These are phyloP conservation scores for Pinus taeda DNA, from an alignment of 75 land plant species.

Conservation along the genomic window DNA sequence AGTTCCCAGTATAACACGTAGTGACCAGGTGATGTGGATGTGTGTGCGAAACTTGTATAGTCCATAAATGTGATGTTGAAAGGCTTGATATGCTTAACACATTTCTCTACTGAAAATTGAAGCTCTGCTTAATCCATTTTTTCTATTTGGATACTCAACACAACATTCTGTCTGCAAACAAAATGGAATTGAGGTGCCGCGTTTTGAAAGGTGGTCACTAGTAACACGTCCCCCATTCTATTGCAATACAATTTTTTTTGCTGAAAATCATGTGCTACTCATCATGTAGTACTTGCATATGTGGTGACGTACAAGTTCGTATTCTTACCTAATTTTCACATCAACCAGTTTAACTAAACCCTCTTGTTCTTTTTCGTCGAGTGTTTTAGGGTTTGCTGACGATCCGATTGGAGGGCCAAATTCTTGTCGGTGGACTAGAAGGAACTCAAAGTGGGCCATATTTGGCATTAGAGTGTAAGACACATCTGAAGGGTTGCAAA, in stretches of 20 bases:
- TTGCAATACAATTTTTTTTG: slow-evolving; percentile 58
- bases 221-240: slow-evolving; percentile 81
- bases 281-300: slow-evolving; percentile 24
- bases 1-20: slow-evolving; percentile 78
- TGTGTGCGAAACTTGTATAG: slow-evolving; percentile 74
- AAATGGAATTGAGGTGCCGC: slow-evolving; percentile 79
- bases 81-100: slow-evolving; percentile 31
- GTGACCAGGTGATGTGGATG: slow-evolving; percentile 68
- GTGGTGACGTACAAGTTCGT: slow-evolving; percentile 87
- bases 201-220: slow-evolving; percentile 84
- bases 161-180: slow-evolving; percentile 74
- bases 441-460: slow-evolving; percentile 83
- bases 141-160: slow-evolving; percentile 85
- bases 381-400: neutral
- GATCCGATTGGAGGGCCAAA: neutral
- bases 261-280: neutral
- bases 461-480: slow-evolving; percentile 79
- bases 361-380: slow-evolving; percentile 7
- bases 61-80: slow-evolving; percentile 45
- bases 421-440: slow-evolving; percentile 25
- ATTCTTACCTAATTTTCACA: slow-evolving; percentile 70
- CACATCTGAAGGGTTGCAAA: slow-evolving; percentile 44
- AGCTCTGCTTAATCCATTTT: slow-evolving; percentile 85
- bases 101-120: slow-evolving; percentile 49
- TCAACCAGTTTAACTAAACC: slow-evolving; percentile 58